Base-by-base conservation (phyloP, 306 rosid species). In the Rosa chinensis region DNA sequence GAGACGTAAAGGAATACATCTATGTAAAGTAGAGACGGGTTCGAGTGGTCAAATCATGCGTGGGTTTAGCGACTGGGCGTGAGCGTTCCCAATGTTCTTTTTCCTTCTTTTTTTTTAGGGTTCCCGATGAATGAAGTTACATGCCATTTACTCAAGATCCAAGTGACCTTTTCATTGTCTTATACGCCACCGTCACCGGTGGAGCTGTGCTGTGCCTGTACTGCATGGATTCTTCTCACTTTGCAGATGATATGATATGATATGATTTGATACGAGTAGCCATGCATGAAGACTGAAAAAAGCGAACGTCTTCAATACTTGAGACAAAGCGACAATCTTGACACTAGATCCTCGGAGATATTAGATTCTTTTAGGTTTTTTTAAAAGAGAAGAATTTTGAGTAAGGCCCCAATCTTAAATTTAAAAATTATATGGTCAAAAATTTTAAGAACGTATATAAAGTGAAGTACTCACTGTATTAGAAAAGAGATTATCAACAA, bases 21-120 rank as follows among this genome's bases (percentile, higher is more conserved):
- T 1, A 2, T 25, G 37, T 4, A 69, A n/a, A 39, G 62, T 50
- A 47, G 37, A 63, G 53, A 73, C 50, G 49, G 25, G 62, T 84
- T 82, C 77, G 89, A 87, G 89, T 82, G 84, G 90, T 90, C 90
- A 82, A 81, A 66, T 92, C 93, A 82, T 88, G 90, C 86, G 82
- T 75, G 37, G 69, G 61, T 78, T 62, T 74, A 84, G 48, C 71
- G 3, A 63, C 43, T 66, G 48, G 79, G 74, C 77, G 80, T 63
- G 76, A 75, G 68, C 62, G 71, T 70, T 80, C 79, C 78, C 77
- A 0, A 78, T 75, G 73, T 17, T 61, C 39, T 61, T 50, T 37
- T 39, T 40, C 13, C 14, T 37, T 74, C 23, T 28, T 44, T 4
- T 44, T 4, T 45, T 68, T 48, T 59, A 69, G 70, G 8, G 35